Base-by-base conservation (phyloP, 2,329 filamentous ascomycete species). In the Fonsecaea erecta region DNA sequence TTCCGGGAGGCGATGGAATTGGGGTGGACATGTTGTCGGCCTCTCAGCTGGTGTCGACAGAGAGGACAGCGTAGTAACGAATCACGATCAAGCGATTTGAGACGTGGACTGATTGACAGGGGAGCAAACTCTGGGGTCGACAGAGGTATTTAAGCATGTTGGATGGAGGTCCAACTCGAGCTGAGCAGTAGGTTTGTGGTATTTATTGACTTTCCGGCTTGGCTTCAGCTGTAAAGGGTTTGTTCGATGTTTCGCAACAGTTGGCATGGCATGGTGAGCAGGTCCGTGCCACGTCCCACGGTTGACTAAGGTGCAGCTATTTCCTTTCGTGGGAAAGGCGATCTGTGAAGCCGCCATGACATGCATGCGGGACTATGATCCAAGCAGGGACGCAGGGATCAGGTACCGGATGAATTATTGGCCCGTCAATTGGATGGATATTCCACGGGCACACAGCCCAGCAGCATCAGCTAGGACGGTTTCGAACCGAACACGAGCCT, bases 1-100 rank as follows among this genome's bases (percentile, higher is more conserved):
- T 71, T 9, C 81, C 82, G 1, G 79, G 79, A 2, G 84, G 84
- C 60, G 79, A 77, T 12, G 84, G 84, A 54, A 86, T 85, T 9
- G 81, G 79, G 14, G 76, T 76, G 32, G 82, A 76, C 83, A 80
- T 80, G 21, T 54, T 65, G 62, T 14, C 21, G n/a, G n/a, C n/a
- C 16, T 35, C 28, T 51, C 11, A 60, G 6, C 3, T n/a, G 40
- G 12, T 32, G 12, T 16, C 24, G 55, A 14, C 21, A 18, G 24
- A 8, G 18, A 7, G 26, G 26, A 30, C 16, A 30, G 6, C 8
- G 28, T 35, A 34, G 21, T 16, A 24, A 16, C 24, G 43, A 11
- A 48, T 24, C 43, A 24, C 8, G 3, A 11, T 12, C 43, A 24
- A 24, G 43, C 43, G 24, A 14, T 24, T 48, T 12, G 11, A 48